Evolutionary conservation across 2,329 filamentous ascomycete species (phyloP).

Genomic region (Pseudocercospora crystallina): DNA sequence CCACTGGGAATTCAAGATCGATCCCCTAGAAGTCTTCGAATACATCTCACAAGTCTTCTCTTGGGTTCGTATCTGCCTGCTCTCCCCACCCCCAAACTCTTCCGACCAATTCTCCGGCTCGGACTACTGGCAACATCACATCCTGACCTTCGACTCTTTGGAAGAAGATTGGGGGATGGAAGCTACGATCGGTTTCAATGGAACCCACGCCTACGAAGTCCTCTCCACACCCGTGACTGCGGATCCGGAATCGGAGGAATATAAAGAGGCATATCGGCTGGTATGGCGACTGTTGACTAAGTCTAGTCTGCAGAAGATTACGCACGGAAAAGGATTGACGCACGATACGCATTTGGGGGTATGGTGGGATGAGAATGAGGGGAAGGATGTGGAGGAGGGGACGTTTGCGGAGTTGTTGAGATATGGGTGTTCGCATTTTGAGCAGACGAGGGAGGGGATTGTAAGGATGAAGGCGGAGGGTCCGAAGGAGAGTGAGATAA

Average conservation of each 20-base stretch:
- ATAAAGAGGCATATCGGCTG: constrained; percentile 12
- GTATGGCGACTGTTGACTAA: constrained; percentile 28
- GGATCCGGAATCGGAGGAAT: not conserved
- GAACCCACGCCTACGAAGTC: constrained; percentile 7
- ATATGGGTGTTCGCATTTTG: constrained; percentile 33
- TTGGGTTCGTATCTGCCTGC: constrained; percentile 18
- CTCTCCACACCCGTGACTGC: constrained; percentile 1
- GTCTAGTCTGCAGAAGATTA: constrained; percentile 31
- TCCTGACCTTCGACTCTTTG: constrained; percentile 18
- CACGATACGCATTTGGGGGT: constrained; percentile 23
- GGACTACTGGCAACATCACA: constrained; percentile 17
- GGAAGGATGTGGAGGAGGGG: constrained; percentile 27
- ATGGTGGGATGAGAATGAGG: constrained; percentile 31
- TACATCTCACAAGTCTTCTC: constrained; percentile 21
- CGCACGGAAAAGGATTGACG: constrained; percentile 32
- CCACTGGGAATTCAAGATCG: constrained; percentile 22
- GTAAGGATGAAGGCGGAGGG: constrained; percentile 8
- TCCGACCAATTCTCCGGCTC: constrained; percentile 7
- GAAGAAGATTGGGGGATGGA: constrained; percentile 22
- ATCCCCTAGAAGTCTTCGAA: constrained; percentile 12
- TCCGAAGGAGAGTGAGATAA: not conserved
- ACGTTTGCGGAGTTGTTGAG: constrained; percentile 34
- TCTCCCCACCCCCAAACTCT: constrained; percentile 1
- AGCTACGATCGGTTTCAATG: constrained; percentile 18
- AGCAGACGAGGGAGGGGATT: constrained; percentile 24